Base-by-base conservation (phyloP, 352 stramenopile species). In the Globisporangium parvum region DNA sequence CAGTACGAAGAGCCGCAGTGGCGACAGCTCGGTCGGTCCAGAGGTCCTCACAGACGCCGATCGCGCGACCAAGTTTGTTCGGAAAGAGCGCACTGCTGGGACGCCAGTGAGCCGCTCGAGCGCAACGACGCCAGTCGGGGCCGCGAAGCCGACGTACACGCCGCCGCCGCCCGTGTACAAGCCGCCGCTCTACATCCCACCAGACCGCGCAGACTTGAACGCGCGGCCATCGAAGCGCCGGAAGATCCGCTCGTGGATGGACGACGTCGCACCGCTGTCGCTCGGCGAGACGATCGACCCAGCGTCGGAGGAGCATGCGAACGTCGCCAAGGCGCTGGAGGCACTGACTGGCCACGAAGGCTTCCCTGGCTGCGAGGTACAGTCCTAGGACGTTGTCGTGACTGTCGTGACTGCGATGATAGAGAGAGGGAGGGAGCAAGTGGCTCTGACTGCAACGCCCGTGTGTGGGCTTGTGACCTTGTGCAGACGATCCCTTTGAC, bases 211-310 rank as follows among this genome's bases (percentile, higher is more conserved):
- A 40, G 73, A 87, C 3, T 60, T 73, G 23, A 78, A 66, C 57
- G 51, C 23, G 6, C 78, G 78, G 21, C 70, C 76, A 21, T 58
- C 80, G 0, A 95, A 95, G 64, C 80, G 82, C 31, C 82, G 85
- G 33, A 95, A 95, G 74, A 91, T 95, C 46, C 82, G 85, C 12
- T 88, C 85, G 46, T 95, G 85, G 85, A 70, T 88, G 55, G 85
- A 95, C 45, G 82, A 93, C 12, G 85, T 93, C 4, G 31, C 75
- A 11, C 75, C 80, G 23, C 60, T 95, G 6, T 52, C 67, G 35
- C 87, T 77, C 51, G 85, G 85, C 9, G 75, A 92, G 35, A 70
- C 66, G 23, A 35, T 95, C 45, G 59, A 77, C 39, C 41, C 67
- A 1, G 74, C 66, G n/a, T 91, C 80, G 1, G 75, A 91, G 23